These are phyloP conservation scores for Ophiostoma quercus DNA, from an alignment of 2,329 filamentous ascomycete genomes.

Conservation along the genomic window DNA sequence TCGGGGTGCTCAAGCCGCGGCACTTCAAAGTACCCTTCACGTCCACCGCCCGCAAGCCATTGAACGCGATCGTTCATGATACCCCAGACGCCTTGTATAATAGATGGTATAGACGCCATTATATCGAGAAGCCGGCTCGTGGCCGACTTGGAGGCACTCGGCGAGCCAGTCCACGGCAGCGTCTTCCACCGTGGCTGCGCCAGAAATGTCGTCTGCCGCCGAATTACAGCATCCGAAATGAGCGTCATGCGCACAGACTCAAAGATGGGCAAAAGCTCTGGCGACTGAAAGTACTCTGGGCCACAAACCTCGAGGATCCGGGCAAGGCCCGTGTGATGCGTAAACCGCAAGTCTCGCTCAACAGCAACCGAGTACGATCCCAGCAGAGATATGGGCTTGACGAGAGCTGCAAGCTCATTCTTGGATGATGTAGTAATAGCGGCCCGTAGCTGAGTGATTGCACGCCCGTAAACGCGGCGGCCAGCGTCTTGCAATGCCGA, in stretches of 20 bases:
- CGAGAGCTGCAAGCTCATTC: conserved; percentile 24
- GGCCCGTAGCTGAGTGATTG: conserved; percentile 22
- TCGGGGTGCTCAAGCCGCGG: conserved; percentile 22
- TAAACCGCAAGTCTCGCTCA: conserved; percentile 30
- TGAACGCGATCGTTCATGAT: conserved; percentile 25
- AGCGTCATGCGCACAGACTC: conserved; percentile 30
- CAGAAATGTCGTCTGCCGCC: conserved; percentile 29
- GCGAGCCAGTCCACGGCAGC: conserved; percentile 27
- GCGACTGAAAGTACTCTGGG: conserved; percentile 29
- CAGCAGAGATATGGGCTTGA: conserved; percentile 28
- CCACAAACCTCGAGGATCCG: conserved; percentile 31
- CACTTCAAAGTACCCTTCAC: background rate
- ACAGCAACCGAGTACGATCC: conserved; percentile 29
- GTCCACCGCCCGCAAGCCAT: conserved; percentile 21
- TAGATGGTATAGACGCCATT: conserved; percentile 27
- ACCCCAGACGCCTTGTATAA: conserved; percentile 26
- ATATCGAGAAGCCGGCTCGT: conserved; percentile 29
- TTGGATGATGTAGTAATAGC: conserved; percentile 21
- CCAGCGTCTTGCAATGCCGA: conserved; percentile 24
- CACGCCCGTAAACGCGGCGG: conserved; percentile 23
- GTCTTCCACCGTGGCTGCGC: conserved; percentile 29
- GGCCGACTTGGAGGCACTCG: conserved; percentile 23
- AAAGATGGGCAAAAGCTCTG: conserved; percentile 29
- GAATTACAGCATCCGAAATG: conserved; percentile 30
- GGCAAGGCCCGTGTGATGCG: conserved; percentile 30